phyloP scores from a whole-genome alignment of 257 asterid species.

The Mentha longifolia region DNA sequence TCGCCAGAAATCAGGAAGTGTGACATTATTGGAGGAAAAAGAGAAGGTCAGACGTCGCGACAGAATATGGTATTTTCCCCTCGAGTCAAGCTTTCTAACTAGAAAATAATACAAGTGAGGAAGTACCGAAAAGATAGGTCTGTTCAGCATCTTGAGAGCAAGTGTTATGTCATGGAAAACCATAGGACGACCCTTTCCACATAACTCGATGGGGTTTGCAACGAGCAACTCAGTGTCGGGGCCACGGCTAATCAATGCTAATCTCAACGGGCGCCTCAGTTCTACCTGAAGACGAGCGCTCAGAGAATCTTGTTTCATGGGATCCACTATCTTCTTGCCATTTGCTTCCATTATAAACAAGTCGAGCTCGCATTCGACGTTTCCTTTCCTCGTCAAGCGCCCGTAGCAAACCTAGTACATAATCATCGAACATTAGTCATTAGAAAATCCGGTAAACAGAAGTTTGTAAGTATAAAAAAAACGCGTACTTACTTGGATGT shows the following conservation, averaged over 20 bases:
- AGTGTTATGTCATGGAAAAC: conserved; percentile 88
- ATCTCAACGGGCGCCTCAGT: conserved; percentile 80
- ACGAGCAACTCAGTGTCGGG: conserved; percentile 88
- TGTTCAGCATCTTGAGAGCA: conserved; percentile 79
- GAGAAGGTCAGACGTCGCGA: too few relatives aligned
- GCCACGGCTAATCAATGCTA: conserved; percentile 74
- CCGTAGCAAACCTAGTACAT: conserved; percentile 75
- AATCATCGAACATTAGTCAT: conserved; percentile 1
- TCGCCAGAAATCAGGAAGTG: background rate
- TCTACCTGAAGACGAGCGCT: conserved; percentile 67
- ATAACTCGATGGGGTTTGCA: conserved; percentile 85
- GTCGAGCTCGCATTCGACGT: conserved; percentile 74
- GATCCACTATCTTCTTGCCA: conserved; percentile 87
- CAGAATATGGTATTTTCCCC: too few relatives aligned
- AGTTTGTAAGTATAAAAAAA: background rate
- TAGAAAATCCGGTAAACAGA: background rate
- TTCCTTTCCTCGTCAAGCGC: conserved; percentile 62
- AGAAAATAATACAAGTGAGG: conserved; percentile 19
- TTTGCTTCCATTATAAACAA: conserved; percentile 85
- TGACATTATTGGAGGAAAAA: too few relatives aligned
- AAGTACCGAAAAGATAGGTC: conserved; percentile 76
- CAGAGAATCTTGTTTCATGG: conserved; percentile 56
- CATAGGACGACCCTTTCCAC: conserved; percentile 89
- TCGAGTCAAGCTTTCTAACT: background rate
- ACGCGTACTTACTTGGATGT: conserved; percentile 64